These are phyloP conservation scores for Wallacemonas rigidus DNA, from an alignment of 208 protist genomes.

Conservation along the genomic window DNA sequence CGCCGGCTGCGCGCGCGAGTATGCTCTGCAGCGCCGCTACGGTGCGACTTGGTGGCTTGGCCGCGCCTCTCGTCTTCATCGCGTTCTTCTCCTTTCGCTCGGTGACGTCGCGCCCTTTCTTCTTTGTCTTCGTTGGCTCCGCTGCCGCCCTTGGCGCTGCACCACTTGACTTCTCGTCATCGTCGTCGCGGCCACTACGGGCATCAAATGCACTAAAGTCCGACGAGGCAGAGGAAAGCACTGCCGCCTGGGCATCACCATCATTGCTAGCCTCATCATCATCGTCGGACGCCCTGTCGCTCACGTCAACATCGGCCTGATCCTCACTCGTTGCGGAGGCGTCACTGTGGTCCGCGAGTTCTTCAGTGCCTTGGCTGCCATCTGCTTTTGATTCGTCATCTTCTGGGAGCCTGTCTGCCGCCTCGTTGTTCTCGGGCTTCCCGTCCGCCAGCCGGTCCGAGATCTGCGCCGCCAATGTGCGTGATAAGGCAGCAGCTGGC, in stretches of 20 bases:
- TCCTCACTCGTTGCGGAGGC: too few species aligned
- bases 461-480: neutral
- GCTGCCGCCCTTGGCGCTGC: neutral
- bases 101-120: neutral
- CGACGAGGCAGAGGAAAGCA: neutral
- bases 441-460: too few species aligned
- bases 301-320: neutral
- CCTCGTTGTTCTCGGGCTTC: too few species aligned
- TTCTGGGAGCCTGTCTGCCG: too few species aligned
- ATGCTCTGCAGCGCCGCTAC: neutral
- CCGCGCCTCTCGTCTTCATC: neutral
- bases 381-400: too few species aligned
- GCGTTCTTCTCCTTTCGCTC: neutral
- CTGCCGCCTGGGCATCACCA: neutral
- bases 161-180: neutral
- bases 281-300: neutral
- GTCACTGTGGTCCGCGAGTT: too few species aligned
- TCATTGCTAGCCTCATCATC: neutral
- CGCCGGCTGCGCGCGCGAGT: slow-evolving; percentile 8
- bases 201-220: slow-evolving; percentile 13
- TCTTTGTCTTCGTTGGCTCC: neutral
- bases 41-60: neutral
- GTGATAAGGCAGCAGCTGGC: neutral
- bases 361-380: too few species aligned
- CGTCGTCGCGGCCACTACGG: neutral